Evolutionary conservation across 768 basidiomycete species (phyloP), one percentile per base, ranked within the genome.

Genomic region (Trametes cinnabarina): DNA sequence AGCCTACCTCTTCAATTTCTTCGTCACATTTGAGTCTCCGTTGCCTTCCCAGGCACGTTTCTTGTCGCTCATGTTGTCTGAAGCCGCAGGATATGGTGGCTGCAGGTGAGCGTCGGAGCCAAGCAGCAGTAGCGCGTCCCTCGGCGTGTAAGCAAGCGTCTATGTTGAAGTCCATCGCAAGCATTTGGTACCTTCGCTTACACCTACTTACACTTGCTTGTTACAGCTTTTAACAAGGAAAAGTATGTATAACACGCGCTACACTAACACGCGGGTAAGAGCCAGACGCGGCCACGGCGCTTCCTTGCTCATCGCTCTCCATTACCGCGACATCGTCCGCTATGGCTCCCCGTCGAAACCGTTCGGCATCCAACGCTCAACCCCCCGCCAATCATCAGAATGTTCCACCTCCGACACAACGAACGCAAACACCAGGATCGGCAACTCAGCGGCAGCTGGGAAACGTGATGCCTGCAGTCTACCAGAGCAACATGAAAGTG

Each of bases 401-500:
- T 55, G 46, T 47, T 23, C 43, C 41, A 23, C 28, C 51, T 15
- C 51, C 60, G 15, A 53, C 60, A 11, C 62, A 62, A 40, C 53
- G 63, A 37, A 57, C 61, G 39, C 59, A 55, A 19, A 61, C 64
- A 17, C 64, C 64, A 4, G 22, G 61, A 9, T 57, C 60, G 17
- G 28, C 57, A 2, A 48, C 65, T 8, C 63, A 61, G 43, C 61
- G 63, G 20, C 66, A 65, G 47, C 58, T 58, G n/a, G 65, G 44
- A 22, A 32, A 32, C 12, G 37, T 66, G 34, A 40, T 58, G 9
- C 47, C 55, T n/a, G 65, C 67, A 23, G 62, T 68, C 69, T 91
- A 92, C 70, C 73, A 82, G 63, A 82, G 83, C 71, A 93, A 93
- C 75, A 82, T 93, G 74, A 90, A 85, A 67, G 88, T 90, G 56